Evolutionary conservation across 2,329 filamentous ascomycete species (phyloP).

Genomic region (Lachnellula willkommii): DNA sequence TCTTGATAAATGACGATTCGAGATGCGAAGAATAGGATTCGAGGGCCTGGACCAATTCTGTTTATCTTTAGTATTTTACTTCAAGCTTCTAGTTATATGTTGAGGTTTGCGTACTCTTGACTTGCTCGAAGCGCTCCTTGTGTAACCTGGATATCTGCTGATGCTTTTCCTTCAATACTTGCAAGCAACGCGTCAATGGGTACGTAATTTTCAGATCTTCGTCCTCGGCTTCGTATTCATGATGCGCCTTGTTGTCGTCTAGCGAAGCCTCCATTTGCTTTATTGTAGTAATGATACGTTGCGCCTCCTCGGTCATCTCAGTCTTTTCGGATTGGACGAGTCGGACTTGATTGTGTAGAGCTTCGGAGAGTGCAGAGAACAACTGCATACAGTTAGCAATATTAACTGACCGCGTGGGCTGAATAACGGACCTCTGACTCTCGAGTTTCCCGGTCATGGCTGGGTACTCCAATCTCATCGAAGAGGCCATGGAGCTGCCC

Average conservation of each 20-base stretch:
- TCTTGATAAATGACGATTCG: constrained; percentile 78
- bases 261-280: constrained; percentile 91
- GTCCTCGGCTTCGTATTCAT: constrained; percentile 59
- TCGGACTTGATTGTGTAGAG: constrained; percentile 83
- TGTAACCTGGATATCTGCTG: constrained; percentile 73
- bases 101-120: constrained; percentile 69
- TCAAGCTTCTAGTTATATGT: background rate
- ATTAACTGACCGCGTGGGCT: constrained; percentile 17
- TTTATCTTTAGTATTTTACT: constrained; percentile 12
- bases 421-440: constrained; percentile 70
- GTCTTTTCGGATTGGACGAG: constrained; percentile 84
- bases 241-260: constrained; percentile 64
- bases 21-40: constrained; percentile 96
- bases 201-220: constrained; percentile 73
- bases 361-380: constrained; percentile 85
- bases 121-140: constrained; percentile 88
- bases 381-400: constrained; percentile 51
- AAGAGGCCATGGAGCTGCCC: constrained; percentile 89
- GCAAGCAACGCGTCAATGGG: constrained; percentile 75
- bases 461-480: constrained; percentile 94
- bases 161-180: constrained; percentile 80
- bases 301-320: constrained; percentile 81
- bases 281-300: constrained; percentile 77
- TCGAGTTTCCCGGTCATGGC: constrained; percentile 82
- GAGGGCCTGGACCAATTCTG: constrained; percentile 87